Base-by-base conservation (phyloP, 2,329 filamentous ascomycete species). In the Fusarium robinianum region DNA sequence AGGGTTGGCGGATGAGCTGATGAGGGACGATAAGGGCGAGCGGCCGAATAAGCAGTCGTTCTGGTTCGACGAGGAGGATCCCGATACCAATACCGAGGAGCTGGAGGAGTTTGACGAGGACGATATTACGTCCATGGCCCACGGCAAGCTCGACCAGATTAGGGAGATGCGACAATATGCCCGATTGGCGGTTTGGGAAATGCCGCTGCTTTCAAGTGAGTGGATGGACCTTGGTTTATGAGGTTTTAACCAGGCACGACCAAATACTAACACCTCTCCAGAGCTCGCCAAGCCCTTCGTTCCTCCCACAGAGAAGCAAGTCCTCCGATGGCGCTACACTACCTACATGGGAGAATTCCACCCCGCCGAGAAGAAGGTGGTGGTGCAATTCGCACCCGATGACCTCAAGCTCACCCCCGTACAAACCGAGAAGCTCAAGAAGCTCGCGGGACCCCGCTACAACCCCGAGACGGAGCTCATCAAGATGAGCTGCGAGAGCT, bases 301-400 rank as follows among this genome's bases (percentile, higher is more conserved):
- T 49, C 80, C 84, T 3, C 90, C 92, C 2, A 77, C 79, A 10
- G 68, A 76, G 19, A 69, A 82, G 31, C 78, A 88, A 59, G 83
- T 90, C 31, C 81, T 99, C 45, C 87, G 92, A 61, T 99, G 96
- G 83, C 86, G 94, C 62, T 96, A 96, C 75, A 99, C 94, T 11
- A 91, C 87, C 24, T 97, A 97, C 72, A 86, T 99, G 79, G 92
- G 92, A 61, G 94, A 97, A 71, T 76, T 81, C 42, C 95, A 99
- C 72, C 92, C 94, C 0, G 90, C 92, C 3, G 84, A 90, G 70
- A 85, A 84, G 65, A 99, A 99, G 76, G 91, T 99, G 14, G 91
- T 97, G 9, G 83, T 97, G 41, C 88, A 96, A 66, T 95, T 97
- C 71, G 82, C 78, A 53, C 85, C 87, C 11, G 70, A 71, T 42